Evolutionary conservation across 2,329 filamentous ascomycete species (phyloP).

Genomic region (Cladosporium sp.): DNA sequence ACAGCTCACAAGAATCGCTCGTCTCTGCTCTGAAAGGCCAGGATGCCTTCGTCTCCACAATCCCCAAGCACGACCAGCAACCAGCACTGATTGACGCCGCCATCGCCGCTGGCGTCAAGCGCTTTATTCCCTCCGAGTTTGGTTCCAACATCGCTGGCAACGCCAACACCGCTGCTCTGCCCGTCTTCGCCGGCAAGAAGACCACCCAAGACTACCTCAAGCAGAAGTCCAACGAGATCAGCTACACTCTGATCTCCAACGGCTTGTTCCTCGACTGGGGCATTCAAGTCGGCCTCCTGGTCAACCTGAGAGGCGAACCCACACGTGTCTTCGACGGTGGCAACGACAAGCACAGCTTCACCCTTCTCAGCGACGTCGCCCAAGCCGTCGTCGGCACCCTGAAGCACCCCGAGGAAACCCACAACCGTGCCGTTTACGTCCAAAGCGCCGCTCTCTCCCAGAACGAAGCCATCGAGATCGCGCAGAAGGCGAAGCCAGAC

Average conservation of each 20-base stretch:
- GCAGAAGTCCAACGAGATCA: slow-evolving; percentile 21
- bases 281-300: slow-evolving; percentile 35
- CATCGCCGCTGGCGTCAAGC: slow-evolving; percentile 42
- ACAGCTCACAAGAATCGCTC: slow-evolving; percentile 37
- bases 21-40: slow-evolving; percentile 39
- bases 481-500: slow-evolving; percentile 7
- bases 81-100: slow-evolving; percentile 43
- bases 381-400: slow-evolving; percentile 39
- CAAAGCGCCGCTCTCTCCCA: slow-evolving; percentile 41
- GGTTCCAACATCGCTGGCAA: slow-evolving; percentile 29
- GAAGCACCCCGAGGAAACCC: slow-evolving; percentile 38
- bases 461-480: slow-evolving; percentile 40
- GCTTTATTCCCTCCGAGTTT: slow-evolving; percentile 48
- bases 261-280: slow-evolving; percentile 44
- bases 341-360: slow-evolving; percentile 37
- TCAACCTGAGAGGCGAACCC: slow-evolving; percentile 33
- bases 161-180: slow-evolving; percentile 42
- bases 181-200: slow-evolving; percentile 43
- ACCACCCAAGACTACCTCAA: slow-evolving; percentile 20
- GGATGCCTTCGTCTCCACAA: slow-evolving; percentile 43
- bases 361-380: slow-evolving; percentile 37
- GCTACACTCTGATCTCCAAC: slow-evolving; percentile 40
- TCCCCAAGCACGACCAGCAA: slow-evolving; percentile 35
- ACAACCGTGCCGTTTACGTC: slow-evolving; percentile 41
- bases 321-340: slow-evolving; percentile 42